Evolutionary conservation across 2,329 filamentous ascomycete genomes (phyloP).

Genomic region (Aspergillus hortae): DNA sequence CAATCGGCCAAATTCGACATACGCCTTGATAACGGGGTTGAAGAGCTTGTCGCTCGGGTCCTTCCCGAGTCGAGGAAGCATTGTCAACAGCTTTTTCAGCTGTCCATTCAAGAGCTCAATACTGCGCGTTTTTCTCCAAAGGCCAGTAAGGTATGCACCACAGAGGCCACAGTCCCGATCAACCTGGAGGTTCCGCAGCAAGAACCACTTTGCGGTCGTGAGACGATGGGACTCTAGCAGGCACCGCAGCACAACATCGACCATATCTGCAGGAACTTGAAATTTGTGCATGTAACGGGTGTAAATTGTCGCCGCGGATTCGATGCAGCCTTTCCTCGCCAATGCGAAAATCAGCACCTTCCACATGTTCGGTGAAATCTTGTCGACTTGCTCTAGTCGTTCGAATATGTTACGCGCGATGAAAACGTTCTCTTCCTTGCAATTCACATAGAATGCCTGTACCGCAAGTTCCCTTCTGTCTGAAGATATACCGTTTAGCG

Average conservation of each 20-base stretch:
- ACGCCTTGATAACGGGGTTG: constrained; percentile 39
- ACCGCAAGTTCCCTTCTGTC: constrained; percentile 28
- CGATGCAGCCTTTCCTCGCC: constrained; percentile 33
- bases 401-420: constrained; percentile 36
- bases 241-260: constrained; percentile 34
- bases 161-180: constrained; percentile 34
- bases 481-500: constrained; percentile 19
- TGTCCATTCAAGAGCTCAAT: constrained; percentile 33
- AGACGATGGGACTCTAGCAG: constrained; percentile 37
- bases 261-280: constrained; percentile 25
- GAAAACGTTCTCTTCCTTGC: constrained; percentile 35
- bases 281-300: constrained; percentile 25
- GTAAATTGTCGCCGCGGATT: constrained; percentile 35
- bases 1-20: constrained; percentile 34
- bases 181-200: constrained; percentile 29
- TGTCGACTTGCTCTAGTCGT: constrained; percentile 29
- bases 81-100: constrained; percentile 27
- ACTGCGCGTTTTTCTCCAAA: constrained; percentile 40
- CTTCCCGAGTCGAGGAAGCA: constrained; percentile 27
- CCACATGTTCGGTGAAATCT: constrained; percentile 34
- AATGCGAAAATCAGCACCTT: constrained; percentile 33
- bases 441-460: constrained; percentile 33
- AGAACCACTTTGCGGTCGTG: constrained; percentile 33
- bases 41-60: constrained; percentile 36
- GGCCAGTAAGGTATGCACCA: constrained; percentile 33